Base-by-base conservation (phyloP, 495 filamentous ascomycete genomes). In the Penicillium cataractarum region DNA sequence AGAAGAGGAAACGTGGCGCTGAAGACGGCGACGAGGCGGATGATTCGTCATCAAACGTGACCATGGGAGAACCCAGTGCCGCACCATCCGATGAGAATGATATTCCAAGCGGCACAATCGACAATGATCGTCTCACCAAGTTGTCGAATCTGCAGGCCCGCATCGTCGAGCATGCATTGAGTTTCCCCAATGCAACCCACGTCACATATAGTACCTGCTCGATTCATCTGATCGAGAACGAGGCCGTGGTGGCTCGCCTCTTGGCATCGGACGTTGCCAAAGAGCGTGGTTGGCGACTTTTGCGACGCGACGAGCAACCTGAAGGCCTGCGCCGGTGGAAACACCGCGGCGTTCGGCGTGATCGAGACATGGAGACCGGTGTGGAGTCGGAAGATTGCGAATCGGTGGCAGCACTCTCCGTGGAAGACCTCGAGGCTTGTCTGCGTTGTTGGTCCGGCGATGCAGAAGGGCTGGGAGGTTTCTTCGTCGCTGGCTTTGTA, bases 171-270 rank as follows among this genome's bases (percentile, higher is more conserved):
- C 92, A 96, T 71, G 94, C 95, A 0, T 86, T 98, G 73, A 72
- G 76, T 26, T 99, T 97, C 64, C 90, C 93, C 0, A 76, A 81
- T n/a, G 92, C 92, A 0, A 80, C 70, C 4, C 89, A 83, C 67
- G 89, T 98, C 40, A 90, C 90, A 0, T 99, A 99, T 71, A 93
- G 90, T 42, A 99, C 95, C 0, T 99, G 95, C 71, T 98, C 95
- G 0, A 79, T 96, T 26, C 85, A 97, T 71, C 78, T 87, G 1
- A 82, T 88, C 39, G 95, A 99, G 73, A 98, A 99, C 69, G 95
- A 99, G 71, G 71, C 81, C 26, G 95, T 97, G 0, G 92, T 97
- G 8, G 55, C 86, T 19, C 79, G 82, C 22, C 88, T 92, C 7
- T 71, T 98, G 42, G 62, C 67, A 4, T 91, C 90, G 0, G 76